Evolutionary conservation across 805 yeast species (phyloP), one percentile per base, ranked within the genome.

Genomic region (Spathaspora passalidarum): DNA sequence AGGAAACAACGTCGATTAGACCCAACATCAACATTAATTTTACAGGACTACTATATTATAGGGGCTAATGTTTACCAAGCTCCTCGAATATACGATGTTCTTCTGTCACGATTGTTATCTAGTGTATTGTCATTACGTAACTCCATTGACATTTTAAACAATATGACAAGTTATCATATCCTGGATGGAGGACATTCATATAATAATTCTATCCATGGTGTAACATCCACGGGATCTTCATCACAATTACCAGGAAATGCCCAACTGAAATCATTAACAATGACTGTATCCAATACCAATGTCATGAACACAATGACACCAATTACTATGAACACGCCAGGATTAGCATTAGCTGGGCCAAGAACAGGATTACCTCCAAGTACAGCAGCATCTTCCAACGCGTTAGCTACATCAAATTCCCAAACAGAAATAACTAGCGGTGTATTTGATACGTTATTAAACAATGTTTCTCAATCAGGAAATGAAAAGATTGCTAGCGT

Each of bases 61-160:
- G 96, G 97, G 3, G 95, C 96, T 16, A 90, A 88, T 58, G 85
- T 94, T 1, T 94, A 90, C 65, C 92, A 88, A 81, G 85, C 97
- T 0, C 97, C 97, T 0, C 69, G 80, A 14, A 75, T 88, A 0
- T 81, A 82, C 57, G 82, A 86, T 32, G 77, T 91, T 2, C 70
- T 92, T 5, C 79, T 87, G 16, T 82, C 91, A 29, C 69, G 97
- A 49, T 63, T 89, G 26, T 52, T 68, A 48, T 64, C 71, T 20
- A 60, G 65, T n/a, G 70, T 66, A 23, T 49, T 66, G 19, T 59
- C 65, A 32, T 58, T 72, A 42, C 67, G 66, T 43, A 64, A 61
- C 32, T 59, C 72, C 13, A 59, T 69, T 21, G 63, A 63, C 32
- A 44, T 63, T 29, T 56, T 70, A 32, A 65, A 64, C 49, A 53